Base-by-base conservation (phyloP, 371 early-diverging fungal species). In the Lichtheimia corymbifera region DNA sequence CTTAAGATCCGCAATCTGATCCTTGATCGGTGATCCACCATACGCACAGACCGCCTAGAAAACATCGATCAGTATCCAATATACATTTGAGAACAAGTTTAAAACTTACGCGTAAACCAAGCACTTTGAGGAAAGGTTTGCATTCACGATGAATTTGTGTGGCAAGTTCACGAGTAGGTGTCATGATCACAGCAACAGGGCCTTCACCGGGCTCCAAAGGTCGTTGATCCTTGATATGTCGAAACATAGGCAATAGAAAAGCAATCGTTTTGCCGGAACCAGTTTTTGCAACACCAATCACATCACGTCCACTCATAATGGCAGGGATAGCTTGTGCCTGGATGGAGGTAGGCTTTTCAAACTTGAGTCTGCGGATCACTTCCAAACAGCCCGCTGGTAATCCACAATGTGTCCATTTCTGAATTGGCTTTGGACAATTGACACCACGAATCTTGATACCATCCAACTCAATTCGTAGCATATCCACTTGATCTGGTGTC, bases 281-380 rank as follows among this genome's bases (percentile, higher is more conserved):
- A 0, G 99, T 99, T 67, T 97, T 99, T n/a, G 99, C 99, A 25
- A 99, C 95, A 22, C 97, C 97, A 72, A 99, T 95, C 7, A 99
- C 93, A 76, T 99, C 97, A 4, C 98, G 89, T 2, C 99, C 99
- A 66, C 91, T 88, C 92, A 98, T 87, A 50, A 98, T 90, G 0
- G 97, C 94, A n/a, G 99, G 99, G 24, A 99, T 93, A 0, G 96
- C 96, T 72, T 99, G 98, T 3, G 93, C 91, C 75, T 99, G 99
- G 64, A 99, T 97, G 0, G 97, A 83, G 0, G 97, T 95, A 0
- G 98, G 98, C 25, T 80, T 80, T 27, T 90, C 90, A 72, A 92
- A 98, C 57, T 92, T 93, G 22, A 93, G 80, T 35, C 88, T 88
- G 27, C 84, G 82, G 64, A 96, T 92, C 6, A 93, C 88, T 53